A percentile compares a stretch with the other conserved stretches of the same genome.
Evolutionary conservation across 176 grass and related monocot species (phyloP).

Genomic region (Oryza coarctata): DNA sequence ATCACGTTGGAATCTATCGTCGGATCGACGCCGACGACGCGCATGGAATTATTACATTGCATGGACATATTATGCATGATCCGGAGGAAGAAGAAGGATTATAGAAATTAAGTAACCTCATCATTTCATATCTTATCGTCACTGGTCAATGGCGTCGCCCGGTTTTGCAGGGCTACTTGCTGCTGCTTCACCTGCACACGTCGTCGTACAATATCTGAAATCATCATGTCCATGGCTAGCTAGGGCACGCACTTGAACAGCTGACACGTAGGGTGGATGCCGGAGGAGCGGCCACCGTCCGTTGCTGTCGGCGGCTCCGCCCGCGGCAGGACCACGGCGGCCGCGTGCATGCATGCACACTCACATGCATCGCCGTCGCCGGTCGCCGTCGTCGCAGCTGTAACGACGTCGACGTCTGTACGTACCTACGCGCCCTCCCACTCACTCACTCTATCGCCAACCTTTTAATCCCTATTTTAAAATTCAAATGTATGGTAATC

Average conservation of each 20-base stretch:
- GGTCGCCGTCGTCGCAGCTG: slow-evolving; percentile 28
- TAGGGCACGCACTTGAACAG: background rate
- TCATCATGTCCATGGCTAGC: background rate
- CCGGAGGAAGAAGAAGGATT: background rate
- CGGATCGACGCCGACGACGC: background rate
- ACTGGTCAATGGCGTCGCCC: background rate
- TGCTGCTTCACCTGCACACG: background rate
- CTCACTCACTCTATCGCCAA: background rate
- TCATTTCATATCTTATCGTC: background rate
- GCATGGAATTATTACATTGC: background rate
- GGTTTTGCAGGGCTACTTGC: background rate
- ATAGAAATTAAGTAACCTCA: too few relatives aligned
- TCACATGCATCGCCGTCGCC: background rate
- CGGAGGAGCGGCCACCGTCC: background rate
- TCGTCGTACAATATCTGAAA: background rate
- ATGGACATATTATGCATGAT: too few relatives aligned
- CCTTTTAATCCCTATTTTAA: too few relatives aligned
- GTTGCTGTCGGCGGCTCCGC: background rate
- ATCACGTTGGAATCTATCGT: background rate
- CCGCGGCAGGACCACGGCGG: background rate
- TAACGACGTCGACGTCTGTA: background rate
- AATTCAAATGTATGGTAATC: too few relatives aligned
- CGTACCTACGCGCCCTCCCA: background rate
- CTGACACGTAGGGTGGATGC: background rate
- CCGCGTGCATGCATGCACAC: background rate